phyloP scores from a whole-genome alignment of 2,329 filamentous ascomycete species.

The Fusarium chlamydosporum region DNA sequence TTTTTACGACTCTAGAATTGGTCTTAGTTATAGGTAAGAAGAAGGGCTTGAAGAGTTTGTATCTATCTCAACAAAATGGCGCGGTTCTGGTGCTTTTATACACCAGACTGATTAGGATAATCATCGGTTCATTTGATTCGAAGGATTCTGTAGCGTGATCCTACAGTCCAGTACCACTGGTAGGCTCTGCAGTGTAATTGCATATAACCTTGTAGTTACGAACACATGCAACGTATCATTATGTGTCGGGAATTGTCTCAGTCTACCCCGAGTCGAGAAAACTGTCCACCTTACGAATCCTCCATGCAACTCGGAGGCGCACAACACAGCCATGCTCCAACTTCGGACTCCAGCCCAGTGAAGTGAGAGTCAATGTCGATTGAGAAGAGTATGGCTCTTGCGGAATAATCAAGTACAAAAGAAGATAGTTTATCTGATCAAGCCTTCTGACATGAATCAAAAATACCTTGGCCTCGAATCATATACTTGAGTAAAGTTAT shows the following conservation, averaged over 20 bases:
- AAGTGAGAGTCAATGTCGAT: no score
- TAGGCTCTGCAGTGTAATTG: background rate
- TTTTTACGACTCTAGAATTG: background rate
- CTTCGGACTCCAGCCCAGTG: background rate
- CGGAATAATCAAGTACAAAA: no score
- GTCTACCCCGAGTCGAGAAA: background rate
- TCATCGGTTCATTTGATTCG: background rate
- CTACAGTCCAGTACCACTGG: no score
- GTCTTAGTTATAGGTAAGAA: background rate
- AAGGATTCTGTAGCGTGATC: no score
- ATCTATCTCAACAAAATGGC: background rate
- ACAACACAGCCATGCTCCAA: background rate
- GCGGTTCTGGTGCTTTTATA: background rate
- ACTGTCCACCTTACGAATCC: background rate
- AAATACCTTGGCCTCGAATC: no score
- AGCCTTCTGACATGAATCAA: no score
- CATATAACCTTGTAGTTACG: background rate
- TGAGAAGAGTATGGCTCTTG: no score
- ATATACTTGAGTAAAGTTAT: no score
- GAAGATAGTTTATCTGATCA: no score
- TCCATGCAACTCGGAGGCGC: background rate
- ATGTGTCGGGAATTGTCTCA: background rate
- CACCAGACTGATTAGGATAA: background rate
- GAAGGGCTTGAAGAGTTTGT: background rate
- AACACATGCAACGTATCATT: background rate